phyloP scores from a whole-genome alignment of 2,329 filamentous ascomycete species.

The Hirsutella minnesotensis region DNA sequence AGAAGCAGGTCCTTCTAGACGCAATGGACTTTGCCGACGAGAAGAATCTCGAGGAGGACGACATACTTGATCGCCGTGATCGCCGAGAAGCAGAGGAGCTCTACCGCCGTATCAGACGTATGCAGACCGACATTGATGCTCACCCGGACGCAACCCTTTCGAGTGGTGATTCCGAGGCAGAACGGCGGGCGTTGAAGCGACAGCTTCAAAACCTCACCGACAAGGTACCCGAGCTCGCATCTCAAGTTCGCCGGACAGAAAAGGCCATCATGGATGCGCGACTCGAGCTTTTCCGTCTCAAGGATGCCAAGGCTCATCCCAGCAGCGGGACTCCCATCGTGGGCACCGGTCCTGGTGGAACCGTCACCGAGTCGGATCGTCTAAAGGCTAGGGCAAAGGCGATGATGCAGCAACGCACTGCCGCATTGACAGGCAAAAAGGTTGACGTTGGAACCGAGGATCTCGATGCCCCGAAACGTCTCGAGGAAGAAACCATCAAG shows the following conservation, averaged over 20 bases:
- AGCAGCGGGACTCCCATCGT: conserved; percentile 69
- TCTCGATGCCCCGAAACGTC: conserved; percentile 64
- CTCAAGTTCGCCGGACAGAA: conserved; percentile 81
- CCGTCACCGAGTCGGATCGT: conserved; percentile 84
- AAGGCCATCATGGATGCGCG: conserved; percentile 85
- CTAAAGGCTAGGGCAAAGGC: conserved; percentile 91
- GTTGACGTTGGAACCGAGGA: conserved; percentile 58
- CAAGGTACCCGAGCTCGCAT: conserved; percentile 82
- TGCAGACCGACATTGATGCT: conserved; percentile 88
- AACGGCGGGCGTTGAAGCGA: conserved; percentile 73
- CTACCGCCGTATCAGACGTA: conserved; percentile 78
- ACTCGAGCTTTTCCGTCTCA: conserved; percentile 84
- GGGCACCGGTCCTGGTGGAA: conserved; percentile 83
- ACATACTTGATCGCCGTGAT: conserved; percentile 80
- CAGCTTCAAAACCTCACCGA: conserved; percentile 84
- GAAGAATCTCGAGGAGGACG: conserved; percentile 79
- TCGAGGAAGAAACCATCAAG: conserved; percentile 79
- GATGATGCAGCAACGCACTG: conserved; percentile 97
- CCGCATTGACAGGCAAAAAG: conserved; percentile 80
- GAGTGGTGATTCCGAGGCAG: conserved; percentile 73
- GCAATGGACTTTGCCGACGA: conserved; percentile 96
- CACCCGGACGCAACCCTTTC: conserved; percentile 66
- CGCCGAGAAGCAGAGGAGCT: conserved; percentile 87
- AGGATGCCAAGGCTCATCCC: conserved; percentile 85
- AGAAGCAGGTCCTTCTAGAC: conserved; percentile 89